A percentile compares a stretch with the other conserved stretches of the same genome.
phyloP scores from a whole-genome alignment of 148 eudicot genomes.

The Bassia scoparia region DNA sequence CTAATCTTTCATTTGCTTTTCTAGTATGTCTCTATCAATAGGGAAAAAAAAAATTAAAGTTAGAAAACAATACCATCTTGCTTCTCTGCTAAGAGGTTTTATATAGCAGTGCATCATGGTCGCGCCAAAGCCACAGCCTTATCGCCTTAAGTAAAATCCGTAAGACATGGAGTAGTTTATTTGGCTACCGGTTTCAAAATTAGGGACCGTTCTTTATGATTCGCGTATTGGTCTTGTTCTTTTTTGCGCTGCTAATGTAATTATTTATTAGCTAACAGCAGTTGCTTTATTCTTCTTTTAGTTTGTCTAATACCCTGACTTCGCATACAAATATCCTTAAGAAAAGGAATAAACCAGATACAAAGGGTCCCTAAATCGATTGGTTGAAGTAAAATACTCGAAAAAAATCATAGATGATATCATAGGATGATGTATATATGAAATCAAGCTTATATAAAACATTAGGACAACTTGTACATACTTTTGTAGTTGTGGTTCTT shows the following conservation, averaged over 20 bases:
- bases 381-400: not conserved
- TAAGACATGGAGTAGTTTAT: not conserved
- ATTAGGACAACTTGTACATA: not conserved
- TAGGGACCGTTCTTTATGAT: too few relatives aligned
- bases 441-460: not conserved
- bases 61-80: conserved; percentile 21
- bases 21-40: conserved; percentile 7
- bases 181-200: not conserved
- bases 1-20: conserved; percentile 6
- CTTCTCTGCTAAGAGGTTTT: not conserved
- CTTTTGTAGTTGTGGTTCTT: not conserved
- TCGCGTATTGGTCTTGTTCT: too few relatives aligned
- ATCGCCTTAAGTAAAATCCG: not conserved
- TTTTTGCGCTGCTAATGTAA: too few relatives aligned
- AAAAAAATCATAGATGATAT: not conserved
- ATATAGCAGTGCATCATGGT: not conserved
- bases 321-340: not conserved
- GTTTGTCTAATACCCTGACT: too few relatives aligned
- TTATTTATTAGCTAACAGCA: not conserved
- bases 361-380: not conserved
- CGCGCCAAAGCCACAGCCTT: not conserved
- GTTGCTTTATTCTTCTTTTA: too few relatives aligned
- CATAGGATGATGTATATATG: not conserved
- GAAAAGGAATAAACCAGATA: not conserved
- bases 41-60: not conserved